Conservation (phyloP, 2,329 filamentous ascomycete genomes). For the Ceratocystis cubensis region DNA sequence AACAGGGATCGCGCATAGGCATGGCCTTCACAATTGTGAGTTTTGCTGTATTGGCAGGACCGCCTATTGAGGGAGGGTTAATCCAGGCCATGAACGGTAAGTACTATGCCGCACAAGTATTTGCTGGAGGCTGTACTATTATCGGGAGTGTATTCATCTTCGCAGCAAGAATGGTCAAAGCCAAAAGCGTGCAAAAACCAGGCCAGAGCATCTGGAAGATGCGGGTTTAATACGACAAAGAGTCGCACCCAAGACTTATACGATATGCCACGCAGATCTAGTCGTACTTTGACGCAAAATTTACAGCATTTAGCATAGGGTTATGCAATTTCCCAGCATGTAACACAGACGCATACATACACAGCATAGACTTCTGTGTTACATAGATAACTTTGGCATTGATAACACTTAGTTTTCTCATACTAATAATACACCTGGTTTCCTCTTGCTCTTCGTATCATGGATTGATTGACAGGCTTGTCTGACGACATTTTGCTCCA, state of each 20-base stretch:
- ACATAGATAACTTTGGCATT: neutral
- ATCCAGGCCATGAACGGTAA: conserved; percentile 32
- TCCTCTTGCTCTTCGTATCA: too few species aligned
- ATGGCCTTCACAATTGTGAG: conserved; percentile 47
- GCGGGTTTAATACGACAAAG: conserved; percentile 3
- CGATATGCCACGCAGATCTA: neutral
- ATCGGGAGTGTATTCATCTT: conserved; percentile 14
- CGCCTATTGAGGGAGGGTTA: conserved; percentile 40
- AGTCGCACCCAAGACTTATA: neutral
- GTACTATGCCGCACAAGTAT: conserved; percentile 39
- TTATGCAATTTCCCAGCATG: neutral
- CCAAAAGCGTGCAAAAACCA: conserved; percentile 2
- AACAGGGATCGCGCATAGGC: conserved; percentile 43
- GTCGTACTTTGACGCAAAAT: neutral
- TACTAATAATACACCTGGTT: too few species aligned
- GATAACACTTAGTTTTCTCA: neutral
- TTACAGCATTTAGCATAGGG: neutral
- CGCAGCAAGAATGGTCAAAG: conserved; percentile 13
- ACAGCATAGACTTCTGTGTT: neutral
- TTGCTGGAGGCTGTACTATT: conserved; percentile 30
- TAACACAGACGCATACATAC: neutral
- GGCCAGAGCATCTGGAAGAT: conserved; percentile 16
- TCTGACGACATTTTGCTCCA: too few species aligned
- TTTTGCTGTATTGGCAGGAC: conserved; percentile 40
- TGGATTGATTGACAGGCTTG: too few species aligned